Evolutionary conservation across 2,329 filamentous ascomycete species (phyloP).

Genomic region (Trichoderma endophyticum): DNA sequence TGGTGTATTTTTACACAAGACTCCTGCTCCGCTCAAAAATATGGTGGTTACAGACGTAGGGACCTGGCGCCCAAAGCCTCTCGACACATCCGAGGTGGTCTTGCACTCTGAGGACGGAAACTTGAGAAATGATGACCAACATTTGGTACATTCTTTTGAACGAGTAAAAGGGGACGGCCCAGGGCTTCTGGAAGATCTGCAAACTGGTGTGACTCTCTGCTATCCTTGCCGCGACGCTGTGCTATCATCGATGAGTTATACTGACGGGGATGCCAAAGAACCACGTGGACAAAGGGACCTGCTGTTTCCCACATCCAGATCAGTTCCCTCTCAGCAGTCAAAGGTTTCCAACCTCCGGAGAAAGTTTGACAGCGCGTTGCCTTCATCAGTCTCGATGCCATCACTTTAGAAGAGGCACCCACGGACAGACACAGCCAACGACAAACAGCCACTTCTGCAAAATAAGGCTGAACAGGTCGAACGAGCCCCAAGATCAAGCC

Average conservation of each 20-base stretch:
- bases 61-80: background rate
- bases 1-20: background rate
- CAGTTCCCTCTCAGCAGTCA: background rate
- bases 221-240: background rate
- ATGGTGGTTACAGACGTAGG: conserved; percentile 10
- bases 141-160: background rate
- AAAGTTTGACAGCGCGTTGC: conserved; percentile 23
- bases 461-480: background rate
- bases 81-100: background rate
- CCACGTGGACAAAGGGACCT: background rate
- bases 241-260: background rate
- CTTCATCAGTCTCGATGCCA: conserved; percentile 16
- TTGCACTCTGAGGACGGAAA: background rate
- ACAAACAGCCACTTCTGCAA: background rate
- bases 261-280: background rate
- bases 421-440: background rate
- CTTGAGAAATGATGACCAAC: background rate
- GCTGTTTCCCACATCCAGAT: background rate
- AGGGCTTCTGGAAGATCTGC: background rate
- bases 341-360: conserved; percentile 25
- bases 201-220: background rate
- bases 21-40: conserved; percentile 8
- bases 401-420: conserved; percentile 15
- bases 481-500: background rate
- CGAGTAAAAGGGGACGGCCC: background rate